A percentile compares a stretch with the other conserved stretches of the same genome.
These are phyloP conservation scores for Cutaneotrichosporon sp. DNA, from an alignment of 1,284 basidiomycete genomes.

Conservation along the genomic window DNA sequence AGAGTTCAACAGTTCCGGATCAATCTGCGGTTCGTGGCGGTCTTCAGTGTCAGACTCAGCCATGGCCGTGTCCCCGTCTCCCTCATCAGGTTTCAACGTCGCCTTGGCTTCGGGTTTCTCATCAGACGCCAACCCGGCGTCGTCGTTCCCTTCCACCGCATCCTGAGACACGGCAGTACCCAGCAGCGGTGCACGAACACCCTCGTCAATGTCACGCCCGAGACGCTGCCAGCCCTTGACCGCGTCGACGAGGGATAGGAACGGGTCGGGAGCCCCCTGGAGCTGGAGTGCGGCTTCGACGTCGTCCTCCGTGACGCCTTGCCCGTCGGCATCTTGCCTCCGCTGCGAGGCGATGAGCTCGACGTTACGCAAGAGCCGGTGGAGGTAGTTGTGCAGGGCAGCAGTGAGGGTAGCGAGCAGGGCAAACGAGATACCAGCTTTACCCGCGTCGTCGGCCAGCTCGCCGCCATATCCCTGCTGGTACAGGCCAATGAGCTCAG, in stretches of 20 bases:
- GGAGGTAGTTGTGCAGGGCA: slow-evolving; percentile 19
- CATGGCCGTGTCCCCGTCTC: no score
- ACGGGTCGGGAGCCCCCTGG: background rate
- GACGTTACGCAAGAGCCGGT: slow-evolving; percentile 16
- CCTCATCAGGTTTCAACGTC: no score
- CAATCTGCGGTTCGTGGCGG: background rate
- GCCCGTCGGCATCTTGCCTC: no score
- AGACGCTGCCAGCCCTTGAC: background rate
- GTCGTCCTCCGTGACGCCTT: background rate
- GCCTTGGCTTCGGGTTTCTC: no score
- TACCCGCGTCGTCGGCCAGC: background rate
- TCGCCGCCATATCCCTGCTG: background rate
- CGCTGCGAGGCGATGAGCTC: slow-evolving; percentile 22
- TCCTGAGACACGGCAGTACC: background rate
- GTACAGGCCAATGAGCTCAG: slow-evolving; percentile 1
- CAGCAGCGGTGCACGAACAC: background rate
- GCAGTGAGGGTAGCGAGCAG: slow-evolving; percentile 17
- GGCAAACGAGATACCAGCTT: slow-evolving; percentile 10
- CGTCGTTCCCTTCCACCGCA: no score
- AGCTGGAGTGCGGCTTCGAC: background rate
- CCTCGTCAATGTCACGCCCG: background rate
- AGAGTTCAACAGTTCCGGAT: no score
- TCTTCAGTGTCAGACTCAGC: no score
- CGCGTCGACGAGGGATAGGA: background rate
- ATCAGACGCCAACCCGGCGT: background rate